Evolutionary conservation across 371 early-diverging fungal species (phyloP), one percentile per base, ranked within the genome.

Genomic region (Mortierella sp.): DNA sequence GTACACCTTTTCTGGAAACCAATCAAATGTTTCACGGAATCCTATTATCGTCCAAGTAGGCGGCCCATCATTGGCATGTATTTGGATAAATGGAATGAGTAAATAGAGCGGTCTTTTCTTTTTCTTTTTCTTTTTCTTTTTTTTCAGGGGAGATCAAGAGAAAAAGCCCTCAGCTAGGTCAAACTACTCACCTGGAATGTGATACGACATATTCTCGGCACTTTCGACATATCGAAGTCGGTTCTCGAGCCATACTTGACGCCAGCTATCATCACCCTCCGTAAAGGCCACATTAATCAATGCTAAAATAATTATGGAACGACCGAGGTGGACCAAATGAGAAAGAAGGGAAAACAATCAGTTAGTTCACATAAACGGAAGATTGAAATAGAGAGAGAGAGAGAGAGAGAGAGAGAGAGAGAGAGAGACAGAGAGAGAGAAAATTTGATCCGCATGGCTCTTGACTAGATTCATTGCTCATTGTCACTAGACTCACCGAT

Each of bases 141-240:
- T 37, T 37, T 37, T n/a, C n/a, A n/a, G n/a, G n/a, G n/a, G n/a
- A n/a, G n/a, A n/a, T n/a, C n/a, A n/a, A n/a, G n/a, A n/a, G n/a
- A n/a, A n/a, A n/a, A n/a, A n/a, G n/a, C n/a, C n/a, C n/a, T n/a
- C n/a, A n/a, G n/a, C n/a, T n/a, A n/a, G n/a, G n/a, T n/a, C n/a
- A 47, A 26, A 45, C n/a, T 9, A 37, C 37, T 37, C 30, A 63
- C 64, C 64, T 26, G 57, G 50, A 15, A 63, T 43, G 46, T 68
- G 62, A 46, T 56, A 70, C 21, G 53, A 70, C 55, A 70, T 60
- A 25, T 70, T 64, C 26, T 70, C 70, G 5, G 70, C 70, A 1
- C 47, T 59, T 29, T 70, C 70, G 18, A 70, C 44, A 60, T 60
- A 59, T 15, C 53, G 18, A 23, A 70, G 28, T 6, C 70, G 59